A percentile compares a stretch with the other conserved stretches of the same genome.
Conservation (phyloP, 2,329 filamentous ascomycete species). For the Ceratocystis eucalypticola region DNA sequence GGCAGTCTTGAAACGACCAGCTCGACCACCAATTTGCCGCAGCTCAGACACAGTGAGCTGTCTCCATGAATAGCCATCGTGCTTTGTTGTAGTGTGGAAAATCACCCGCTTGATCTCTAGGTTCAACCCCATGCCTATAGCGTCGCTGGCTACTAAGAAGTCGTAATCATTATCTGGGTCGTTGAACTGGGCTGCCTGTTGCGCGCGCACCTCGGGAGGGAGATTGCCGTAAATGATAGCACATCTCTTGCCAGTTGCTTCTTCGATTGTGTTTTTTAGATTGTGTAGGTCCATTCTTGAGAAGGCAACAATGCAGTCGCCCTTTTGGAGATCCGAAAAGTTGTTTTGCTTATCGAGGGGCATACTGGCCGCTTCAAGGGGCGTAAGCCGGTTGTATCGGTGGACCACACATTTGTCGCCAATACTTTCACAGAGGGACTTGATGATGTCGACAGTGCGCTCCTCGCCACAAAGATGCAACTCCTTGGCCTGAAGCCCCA, state of each 20-base stretch:
- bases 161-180: conserved; percentile 93
- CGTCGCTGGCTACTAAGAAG: conserved; percentile 83
- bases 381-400: conserved; percentile 70
- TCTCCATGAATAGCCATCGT: conserved; percentile 44
- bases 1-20: conserved; percentile 71
- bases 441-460: conserved; percentile 64
- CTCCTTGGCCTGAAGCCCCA: conserved; percentile 77
- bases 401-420: conserved; percentile 77
- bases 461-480: conserved; percentile 89
- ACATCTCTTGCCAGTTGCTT: conserved; percentile 60
- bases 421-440: conserved; percentile 59
- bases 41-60: conserved; percentile 60
- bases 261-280: conserved; percentile 66
- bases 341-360: conserved; percentile 45
- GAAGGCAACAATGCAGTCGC: conserved; percentile 82
- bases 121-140: conserved; percentile 95
- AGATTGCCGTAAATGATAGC: conserved; percentile 88
- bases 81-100: conserved; percentile 67
- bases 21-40: conserved; percentile 89
- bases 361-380: conserved; percentile 49
- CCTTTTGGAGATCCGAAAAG: conserved; percentile 60
- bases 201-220: conserved; percentile 81
- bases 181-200: conserved; percentile 88
- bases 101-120: conserved; percentile 82
- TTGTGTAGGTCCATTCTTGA: conserved; percentile 69